Percentiles rank a stretch among this genome's conserved stretches.
phyloP scores from a whole-genome alignment of 768 basidiomycete genomes.

The Suillus subalutaceus region DNA sequence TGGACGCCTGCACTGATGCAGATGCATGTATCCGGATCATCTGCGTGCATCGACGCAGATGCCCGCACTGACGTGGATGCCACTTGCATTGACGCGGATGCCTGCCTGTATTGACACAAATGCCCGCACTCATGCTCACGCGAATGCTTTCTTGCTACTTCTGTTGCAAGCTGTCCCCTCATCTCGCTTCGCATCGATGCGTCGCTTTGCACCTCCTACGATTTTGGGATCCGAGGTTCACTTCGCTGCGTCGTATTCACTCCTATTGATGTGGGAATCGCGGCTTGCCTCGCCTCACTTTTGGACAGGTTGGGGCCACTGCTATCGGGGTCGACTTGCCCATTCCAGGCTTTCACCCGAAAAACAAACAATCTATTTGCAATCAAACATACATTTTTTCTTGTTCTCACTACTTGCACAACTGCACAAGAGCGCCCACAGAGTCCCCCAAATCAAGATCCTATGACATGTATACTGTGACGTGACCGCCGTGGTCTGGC shows the following conservation, averaged over 20 bases:
- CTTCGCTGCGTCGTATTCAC: background rate
- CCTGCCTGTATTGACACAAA: background rate
- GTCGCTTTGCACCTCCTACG: background rate
- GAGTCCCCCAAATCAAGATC: background rate
- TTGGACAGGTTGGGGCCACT: background rate
- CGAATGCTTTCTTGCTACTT: background rate
- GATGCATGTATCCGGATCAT: background rate
- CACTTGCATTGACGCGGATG: background rate
- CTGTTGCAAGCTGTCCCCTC: background rate
- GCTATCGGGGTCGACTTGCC: too few species aligned
- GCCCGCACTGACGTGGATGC: too few species aligned
- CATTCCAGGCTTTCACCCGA: background rate
- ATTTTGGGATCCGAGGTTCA: background rate
- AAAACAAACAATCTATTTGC: background rate
- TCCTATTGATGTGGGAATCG: background rate
- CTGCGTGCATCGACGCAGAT: background rate
- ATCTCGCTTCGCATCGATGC: background rate
- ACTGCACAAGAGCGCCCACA: background rate
- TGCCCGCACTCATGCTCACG: background rate
- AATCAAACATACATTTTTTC: too few species aligned
- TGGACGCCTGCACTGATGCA: background rate
- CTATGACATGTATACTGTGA: background rate
- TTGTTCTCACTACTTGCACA: background rate
- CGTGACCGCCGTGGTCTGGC: background rate
- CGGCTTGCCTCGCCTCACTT: background rate